Conservation (phyloP, 2,329 filamentous ascomycete species). For the Dactylellina sp. region DNA sequence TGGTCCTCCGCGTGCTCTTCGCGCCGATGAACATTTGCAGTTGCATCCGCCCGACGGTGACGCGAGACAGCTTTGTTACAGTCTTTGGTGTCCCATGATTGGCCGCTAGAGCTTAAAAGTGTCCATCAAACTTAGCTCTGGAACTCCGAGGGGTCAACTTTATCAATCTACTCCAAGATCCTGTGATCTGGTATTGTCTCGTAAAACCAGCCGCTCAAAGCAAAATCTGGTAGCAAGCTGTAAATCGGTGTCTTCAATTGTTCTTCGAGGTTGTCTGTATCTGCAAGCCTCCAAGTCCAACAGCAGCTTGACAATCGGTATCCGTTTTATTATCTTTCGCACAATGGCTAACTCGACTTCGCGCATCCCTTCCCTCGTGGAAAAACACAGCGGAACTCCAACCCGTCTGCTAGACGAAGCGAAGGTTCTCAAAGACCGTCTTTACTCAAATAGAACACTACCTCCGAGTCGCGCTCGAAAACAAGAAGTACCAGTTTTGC, state of each 20-base stretch:
- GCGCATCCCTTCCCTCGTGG: conserved; percentile 46
- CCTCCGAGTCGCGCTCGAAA: conserved; percentile 58
- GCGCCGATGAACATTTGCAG: conserved; percentile 34
- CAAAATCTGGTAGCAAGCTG: no score
- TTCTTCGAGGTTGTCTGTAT: neutral
- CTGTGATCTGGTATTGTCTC: conserved; percentile 3
- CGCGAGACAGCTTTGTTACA: conserved; percentile 5
- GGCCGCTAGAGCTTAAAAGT: conserved; percentile 17
- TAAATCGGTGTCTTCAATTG: neutral
- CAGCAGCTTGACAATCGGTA: no score
- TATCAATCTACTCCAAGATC: neutral
- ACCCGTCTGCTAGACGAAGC: conserved; percentile 64
- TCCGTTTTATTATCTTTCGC: neutral
- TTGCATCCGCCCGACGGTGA: conserved; percentile 18
- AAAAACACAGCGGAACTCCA: conserved; percentile 65
- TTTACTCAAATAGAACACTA: conserved; percentile 63
- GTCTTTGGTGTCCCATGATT: conserved; percentile 22
- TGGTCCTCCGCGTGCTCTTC: conserved; percentile 10
- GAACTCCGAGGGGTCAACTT: neutral
- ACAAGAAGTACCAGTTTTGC: conserved; percentile 63
- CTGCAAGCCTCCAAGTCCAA: no score
- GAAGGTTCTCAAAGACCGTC: conserved; percentile 61
- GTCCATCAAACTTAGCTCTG: neutral
- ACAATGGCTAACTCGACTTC: conserved; percentile 23
- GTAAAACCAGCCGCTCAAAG: no score